A percentile compares a stretch with the other conserved stretches of the same genome.
Evolutionary conservation across 805 yeast species (phyloP).

Genomic region (Candida yuanshanica): DNA sequence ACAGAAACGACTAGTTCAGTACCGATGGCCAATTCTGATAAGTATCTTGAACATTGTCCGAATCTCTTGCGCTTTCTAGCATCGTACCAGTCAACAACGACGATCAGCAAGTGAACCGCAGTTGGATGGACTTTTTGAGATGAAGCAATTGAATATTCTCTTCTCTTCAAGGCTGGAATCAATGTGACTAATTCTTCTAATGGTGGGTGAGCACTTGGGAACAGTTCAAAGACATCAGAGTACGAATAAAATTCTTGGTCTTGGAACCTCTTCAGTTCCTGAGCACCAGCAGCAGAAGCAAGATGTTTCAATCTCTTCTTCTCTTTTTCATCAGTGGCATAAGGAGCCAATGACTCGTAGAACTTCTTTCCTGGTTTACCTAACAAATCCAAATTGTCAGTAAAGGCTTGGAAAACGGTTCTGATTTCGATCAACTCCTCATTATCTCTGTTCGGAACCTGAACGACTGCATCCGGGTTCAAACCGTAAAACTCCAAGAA

Average conservation of each 20-base stretch:
- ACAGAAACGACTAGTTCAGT: slow-evolving; percentile 88
- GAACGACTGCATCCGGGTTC: slow-evolving; percentile 60
- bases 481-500: slow-evolving; percentile 72
- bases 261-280: slow-evolving; percentile 73
- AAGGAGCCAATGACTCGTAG: slow-evolving; percentile 74
- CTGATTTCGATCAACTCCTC: slow-evolving; percentile 55
- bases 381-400: slow-evolving; percentile 78
- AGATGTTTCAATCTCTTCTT: slow-evolving; percentile 54
- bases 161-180: slow-evolving; percentile 85
- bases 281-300: slow-evolving; percentile 78
- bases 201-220: slow-evolving; percentile 76
- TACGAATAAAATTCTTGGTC: slow-evolving; percentile 80
- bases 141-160: slow-evolving; percentile 97
- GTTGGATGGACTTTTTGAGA: slow-evolving; percentile 90
- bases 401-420: slow-evolving; percentile 75
- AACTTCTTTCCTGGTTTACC: slow-evolving; percentile 96
- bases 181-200: slow-evolving; percentile 63
- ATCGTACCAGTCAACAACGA: slow-evolving; percentile 95
- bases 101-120: slow-evolving; percentile 85
- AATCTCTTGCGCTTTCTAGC: slow-evolving; percentile 76
- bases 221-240: slow-evolving; percentile 74
- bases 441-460: slow-evolving; percentile 66
- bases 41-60: slow-evolving; percentile 92
- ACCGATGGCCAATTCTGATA: slow-evolving; percentile 75
- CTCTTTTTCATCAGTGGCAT: slow-evolving; percentile 65